Percentiles rank a stretch among this genome's conserved stretches.
phyloP scores from a whole-genome alignment of 2,329 filamentous ascomycete species.

The Allantophomopsis lycopodina region DNA sequence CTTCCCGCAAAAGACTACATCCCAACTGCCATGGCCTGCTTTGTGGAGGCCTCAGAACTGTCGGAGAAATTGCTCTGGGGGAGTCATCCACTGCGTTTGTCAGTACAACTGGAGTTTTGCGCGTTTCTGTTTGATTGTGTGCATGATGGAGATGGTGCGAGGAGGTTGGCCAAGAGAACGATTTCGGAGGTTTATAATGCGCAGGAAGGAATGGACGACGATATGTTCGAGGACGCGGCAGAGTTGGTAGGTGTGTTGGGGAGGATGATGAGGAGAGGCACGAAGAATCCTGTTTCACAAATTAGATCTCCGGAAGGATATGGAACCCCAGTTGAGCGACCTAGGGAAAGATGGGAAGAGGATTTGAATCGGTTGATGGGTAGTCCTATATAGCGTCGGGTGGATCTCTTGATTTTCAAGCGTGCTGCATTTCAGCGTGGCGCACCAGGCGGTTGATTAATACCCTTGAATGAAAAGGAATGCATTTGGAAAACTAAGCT shows the following conservation, averaged over 20 bases:
- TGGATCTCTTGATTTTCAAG: too few species aligned
- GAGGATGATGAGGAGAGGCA: slow-evolving; percentile 73
- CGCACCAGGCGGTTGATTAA: too few species aligned
- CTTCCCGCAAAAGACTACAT: slow-evolving; percentile 71
- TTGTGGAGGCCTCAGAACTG: slow-evolving; percentile 61
- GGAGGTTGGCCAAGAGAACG: slow-evolving; percentile 65
- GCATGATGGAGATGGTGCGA: slow-evolving; percentile 65
- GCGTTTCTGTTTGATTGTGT: slow-evolving; percentile 91
- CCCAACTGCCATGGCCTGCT: slow-evolving; percentile 67
- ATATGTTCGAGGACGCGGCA: slow-evolving; percentile 86
- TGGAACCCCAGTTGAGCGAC: too few species aligned
- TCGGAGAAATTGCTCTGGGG: slow-evolving; percentile 70
- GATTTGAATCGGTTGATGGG: too few species aligned
- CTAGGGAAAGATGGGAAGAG: too few species aligned
- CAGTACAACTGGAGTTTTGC: slow-evolving; percentile 81
- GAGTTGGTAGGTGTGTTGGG: slow-evolving; percentile 76
- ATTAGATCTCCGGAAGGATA: background rate
- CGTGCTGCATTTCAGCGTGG: too few species aligned
- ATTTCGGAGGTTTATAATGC: slow-evolving; percentile 88
- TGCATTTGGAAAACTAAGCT: too few species aligned
- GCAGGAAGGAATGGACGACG: slow-evolving; percentile 84
- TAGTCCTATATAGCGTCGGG: too few species aligned
- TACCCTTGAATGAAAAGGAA: too few species aligned
- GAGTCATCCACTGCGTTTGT: slow-evolving; percentile 78
- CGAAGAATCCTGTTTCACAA: slow-evolving; percentile 1